Evolutionary conservation across 1,139 yeast genomes (phyloP).

Genomic region (Hansenula anomala): DNA sequence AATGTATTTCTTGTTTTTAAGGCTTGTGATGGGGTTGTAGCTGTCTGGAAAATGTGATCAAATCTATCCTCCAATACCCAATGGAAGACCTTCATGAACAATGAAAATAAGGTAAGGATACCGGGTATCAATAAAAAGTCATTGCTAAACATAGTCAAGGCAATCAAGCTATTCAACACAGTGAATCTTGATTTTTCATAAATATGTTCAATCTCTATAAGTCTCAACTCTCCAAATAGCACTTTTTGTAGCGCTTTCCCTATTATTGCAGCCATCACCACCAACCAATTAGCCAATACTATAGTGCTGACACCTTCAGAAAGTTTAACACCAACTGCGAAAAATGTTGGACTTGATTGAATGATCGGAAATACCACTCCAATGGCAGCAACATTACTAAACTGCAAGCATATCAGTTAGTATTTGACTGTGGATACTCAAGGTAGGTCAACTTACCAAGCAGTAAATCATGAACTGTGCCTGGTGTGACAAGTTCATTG

Average conservation of each 20-base stretch:
- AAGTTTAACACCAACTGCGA: conserved; percentile 38
- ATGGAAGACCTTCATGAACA: conserved; percentile 67
- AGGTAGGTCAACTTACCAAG: conserved; percentile 6
- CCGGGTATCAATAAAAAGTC: conserved; percentile 45
- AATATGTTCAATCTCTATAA: conserved; percentile 74
- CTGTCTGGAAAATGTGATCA: conserved; percentile 43
- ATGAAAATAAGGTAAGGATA: conserved; percentile 33
- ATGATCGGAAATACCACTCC: conserved; percentile 29
- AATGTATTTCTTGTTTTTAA: conserved; percentile 32
- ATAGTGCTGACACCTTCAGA: conserved; percentile 38
- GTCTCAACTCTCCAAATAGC: conserved; percentile 72
- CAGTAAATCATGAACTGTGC: conserved; percentile 14
- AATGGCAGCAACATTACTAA: conserved; percentile 27
- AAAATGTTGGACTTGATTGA: conserved; percentile 35
- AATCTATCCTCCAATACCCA: conserved; percentile 65
- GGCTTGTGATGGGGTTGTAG: conserved; percentile 27
- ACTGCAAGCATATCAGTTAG: conserved; percentile 5
- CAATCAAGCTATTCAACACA: conserved; percentile 58
- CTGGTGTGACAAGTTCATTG: conserved; percentile 4
- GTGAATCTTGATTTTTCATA: conserved; percentile 66
- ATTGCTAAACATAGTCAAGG: conserved; percentile 57
- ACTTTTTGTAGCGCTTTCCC: conserved; percentile 30
- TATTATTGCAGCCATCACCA: conserved; percentile 22
- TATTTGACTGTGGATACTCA: background rate
- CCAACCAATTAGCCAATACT: conserved; percentile 27